phyloP scores from a whole-genome alignment of 2,329 filamentous ascomycete species.

The Aspergillus tubingensis region DNA sequence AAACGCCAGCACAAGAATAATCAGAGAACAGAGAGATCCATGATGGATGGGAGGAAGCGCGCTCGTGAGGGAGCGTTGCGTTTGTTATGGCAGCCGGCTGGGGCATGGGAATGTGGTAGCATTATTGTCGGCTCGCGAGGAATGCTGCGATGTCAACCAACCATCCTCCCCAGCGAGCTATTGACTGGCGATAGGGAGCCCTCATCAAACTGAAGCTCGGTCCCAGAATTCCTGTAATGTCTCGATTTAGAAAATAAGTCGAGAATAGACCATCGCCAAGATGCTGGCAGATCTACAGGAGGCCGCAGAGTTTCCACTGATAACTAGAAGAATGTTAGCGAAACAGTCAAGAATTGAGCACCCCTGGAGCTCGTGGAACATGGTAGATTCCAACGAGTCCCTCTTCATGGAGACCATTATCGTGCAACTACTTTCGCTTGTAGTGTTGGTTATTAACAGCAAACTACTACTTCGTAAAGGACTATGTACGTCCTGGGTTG shows the following conservation, averaged over 20 bases:
- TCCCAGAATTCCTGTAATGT: neutral
- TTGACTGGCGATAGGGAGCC: neutral
- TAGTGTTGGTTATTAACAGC: too few relatives aligned
- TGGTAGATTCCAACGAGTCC: neutral
- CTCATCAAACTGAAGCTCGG: neutral
- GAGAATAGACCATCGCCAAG: neutral
- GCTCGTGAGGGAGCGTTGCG: slow-evolving; percentile 15
- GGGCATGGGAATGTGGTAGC: slow-evolving; percentile 33
- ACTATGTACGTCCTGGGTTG: neutral
- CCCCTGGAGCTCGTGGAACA: neutral
- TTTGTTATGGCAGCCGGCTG: slow-evolving; percentile 35
- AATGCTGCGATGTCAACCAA: slow-evolving; percentile 32
- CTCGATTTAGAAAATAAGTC: neutral
- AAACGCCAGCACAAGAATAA: slow-evolving; percentile 11
- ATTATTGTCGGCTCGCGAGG: slow-evolving; percentile 30
- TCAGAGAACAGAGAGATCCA: slow-evolving; percentile 14
- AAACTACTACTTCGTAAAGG: neutral
- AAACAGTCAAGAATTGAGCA: neutral
- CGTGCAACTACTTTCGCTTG: neutral
- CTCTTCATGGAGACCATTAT: neutral
- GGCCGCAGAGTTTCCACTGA: neutral
- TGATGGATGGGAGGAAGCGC: slow-evolving; percentile 13
- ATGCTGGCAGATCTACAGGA: neutral
- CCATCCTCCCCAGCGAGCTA: slow-evolving; percentile 14
- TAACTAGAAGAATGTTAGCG: slow-evolving; percentile 1